Conservation (phyloP, 2,329 filamentous ascomycete genomes). For the Raffaelea albimanens region DNA sequence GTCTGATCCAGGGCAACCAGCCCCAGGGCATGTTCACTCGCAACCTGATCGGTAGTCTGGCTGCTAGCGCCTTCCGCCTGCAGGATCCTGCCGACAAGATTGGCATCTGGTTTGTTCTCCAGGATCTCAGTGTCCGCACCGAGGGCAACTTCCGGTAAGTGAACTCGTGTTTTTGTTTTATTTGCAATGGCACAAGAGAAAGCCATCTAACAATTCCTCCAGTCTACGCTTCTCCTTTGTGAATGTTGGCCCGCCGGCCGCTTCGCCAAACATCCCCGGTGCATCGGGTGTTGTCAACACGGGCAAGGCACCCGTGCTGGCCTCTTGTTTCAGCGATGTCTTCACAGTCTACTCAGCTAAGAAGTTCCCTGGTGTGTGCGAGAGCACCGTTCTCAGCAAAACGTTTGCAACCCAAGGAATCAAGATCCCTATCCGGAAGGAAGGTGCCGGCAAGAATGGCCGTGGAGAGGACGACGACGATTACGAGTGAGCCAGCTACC, state of each 20-base stretch:
- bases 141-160: constrained; percentile 84
- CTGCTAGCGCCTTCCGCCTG: constrained; percentile 79
- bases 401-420: constrained; percentile 89
- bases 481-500: constrained; percentile 7
- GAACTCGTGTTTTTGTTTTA: not conserved
- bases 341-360: constrained; percentile 96
- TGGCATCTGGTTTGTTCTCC: constrained; percentile 93
- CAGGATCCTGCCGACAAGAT: constrained; percentile 70
- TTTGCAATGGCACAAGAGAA: not conserved
- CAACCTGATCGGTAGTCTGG: constrained; percentile 87
- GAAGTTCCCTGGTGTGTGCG: constrained; percentile 95
- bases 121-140: constrained; percentile 88
- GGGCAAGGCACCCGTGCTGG: constrained; percentile 70
- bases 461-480: constrained; percentile 44
- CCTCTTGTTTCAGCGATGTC: constrained; percentile 73
- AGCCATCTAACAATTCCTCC: constrained; percentile 3
- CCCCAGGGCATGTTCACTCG: constrained; percentile 84
- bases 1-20: constrained; percentile 33
- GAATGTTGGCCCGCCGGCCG: constrained; percentile 57
- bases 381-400: constrained; percentile 84
- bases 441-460: constrained; percentile 46
- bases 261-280: constrained; percentile 25
- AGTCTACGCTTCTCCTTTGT: constrained; percentile 68
- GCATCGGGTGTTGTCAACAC: constrained; percentile 49
- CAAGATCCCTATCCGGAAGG: constrained; percentile 93